phyloP scores from a whole-genome alignment of 345 rosid species.

The Nephelium lappaceum region DNA sequence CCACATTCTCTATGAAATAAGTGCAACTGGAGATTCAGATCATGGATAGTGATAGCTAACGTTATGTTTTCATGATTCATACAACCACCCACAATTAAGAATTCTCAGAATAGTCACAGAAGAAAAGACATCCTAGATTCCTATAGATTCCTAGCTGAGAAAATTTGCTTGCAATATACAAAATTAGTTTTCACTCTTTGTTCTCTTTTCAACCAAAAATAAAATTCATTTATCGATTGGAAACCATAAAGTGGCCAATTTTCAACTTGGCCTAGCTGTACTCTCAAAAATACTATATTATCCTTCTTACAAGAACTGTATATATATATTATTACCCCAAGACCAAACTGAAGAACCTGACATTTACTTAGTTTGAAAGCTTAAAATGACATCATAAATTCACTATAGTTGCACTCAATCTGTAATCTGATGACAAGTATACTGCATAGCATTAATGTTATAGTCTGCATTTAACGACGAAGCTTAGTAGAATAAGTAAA shows the following conservation, averaged over 20 bases:
- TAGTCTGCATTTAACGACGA: not conserved
- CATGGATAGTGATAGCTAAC: not conserved
- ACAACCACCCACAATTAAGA: not conserved
- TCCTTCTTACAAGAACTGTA: not conserved
- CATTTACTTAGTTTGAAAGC: not conserved
- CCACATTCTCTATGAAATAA: not conserved
- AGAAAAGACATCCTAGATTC: not conserved
- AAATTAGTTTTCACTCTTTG: not conserved
- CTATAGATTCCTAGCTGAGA: not conserved
- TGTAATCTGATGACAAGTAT: not conserved
- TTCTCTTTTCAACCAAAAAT: conserved; percentile 2
- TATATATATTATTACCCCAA: not conserved
- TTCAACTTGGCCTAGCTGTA: not conserved
- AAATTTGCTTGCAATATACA: not conserved
- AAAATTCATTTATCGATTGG: not conserved
- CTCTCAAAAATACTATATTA: not conserved
- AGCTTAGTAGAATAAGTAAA: not conserved
- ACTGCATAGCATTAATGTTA: not conserved
- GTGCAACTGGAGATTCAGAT: not conserved
- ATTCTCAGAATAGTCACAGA: not conserved
- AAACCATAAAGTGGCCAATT: not conserved
- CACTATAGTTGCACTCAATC: not conserved
- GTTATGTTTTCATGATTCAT: not conserved
- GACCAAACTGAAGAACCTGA: not conserved
- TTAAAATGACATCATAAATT: not conserved